Base-by-base conservation (phyloP, 2,329 filamentous ascomycete genomes). In the Tolypocladium guangdongense region DNA sequence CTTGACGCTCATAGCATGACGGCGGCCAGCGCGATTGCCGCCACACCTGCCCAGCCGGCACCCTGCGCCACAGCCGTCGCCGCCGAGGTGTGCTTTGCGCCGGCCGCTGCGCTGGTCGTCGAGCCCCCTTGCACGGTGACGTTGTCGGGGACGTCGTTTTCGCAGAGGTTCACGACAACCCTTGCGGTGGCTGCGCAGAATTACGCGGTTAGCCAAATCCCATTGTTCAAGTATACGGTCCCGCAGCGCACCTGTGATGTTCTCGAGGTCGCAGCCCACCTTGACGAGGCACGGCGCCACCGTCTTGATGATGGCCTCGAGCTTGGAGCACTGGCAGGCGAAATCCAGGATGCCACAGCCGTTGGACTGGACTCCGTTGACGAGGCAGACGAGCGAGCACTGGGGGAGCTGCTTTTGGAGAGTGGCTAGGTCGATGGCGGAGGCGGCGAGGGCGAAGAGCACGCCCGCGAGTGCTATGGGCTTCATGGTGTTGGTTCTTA, bases 331-430 rank as follows among this genome's bases (percentile, higher is more conserved):
- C 54, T 68, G 67, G 63, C 73, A 75, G 16, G 52, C 57, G 45
- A 66, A 58, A 59, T 75, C 70, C 52, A 55, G 55, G 50, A 63
- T 27, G 2, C 47, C 53, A 63, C 72, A 75, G 54, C 66, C 65
- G 38, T 69, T 61, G 45, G 59, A 39, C 20, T 57, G 57, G 22
- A 67, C 64, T 12, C 62, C 67, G 7, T 59, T 51, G 38, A 63
- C 57, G 54, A 75, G 62, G 57, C 73, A 76, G 4, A 57, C 48
- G 57, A 66, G 58, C 14, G 73, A 68, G 60, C 73, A 76, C 7
- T 58, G 41, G 22, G 73, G 73, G 12, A 75, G 66, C 52, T 57
- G 24, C 12, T 52, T 36, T 33, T 57, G 57, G 22, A 65, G 47
- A 10, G 56, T 39, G 30, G 52, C 47, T 16, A 62, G 51, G 38